phyloP scores from a whole-genome alignment of 306 rosid species.

The Chamaecrista fasciculata region DNA sequence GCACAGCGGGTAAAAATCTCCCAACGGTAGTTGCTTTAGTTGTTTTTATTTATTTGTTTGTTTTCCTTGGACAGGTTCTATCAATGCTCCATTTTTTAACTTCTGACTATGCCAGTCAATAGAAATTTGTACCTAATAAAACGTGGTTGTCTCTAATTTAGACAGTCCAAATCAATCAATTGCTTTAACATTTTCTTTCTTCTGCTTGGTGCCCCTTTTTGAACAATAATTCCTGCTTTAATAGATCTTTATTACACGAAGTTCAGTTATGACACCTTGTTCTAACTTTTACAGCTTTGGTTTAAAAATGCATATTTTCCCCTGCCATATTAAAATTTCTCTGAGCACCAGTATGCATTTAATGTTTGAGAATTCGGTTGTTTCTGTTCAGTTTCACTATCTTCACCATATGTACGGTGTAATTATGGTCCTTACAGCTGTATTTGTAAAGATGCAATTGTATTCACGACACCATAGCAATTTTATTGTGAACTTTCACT shows the following conservation, averaged over 20 bases:
- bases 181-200: background rate
- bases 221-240: background rate
- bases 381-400: no score
- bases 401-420: constrained; percentile 1
- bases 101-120: background rate
- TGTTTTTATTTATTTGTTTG: background rate
- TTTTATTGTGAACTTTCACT: constrained; percentile 1
- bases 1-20: constrained; percentile 71
- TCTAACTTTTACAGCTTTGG: background rate
- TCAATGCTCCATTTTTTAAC: background rate
- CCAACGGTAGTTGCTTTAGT: constrained; percentile 28
- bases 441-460: background rate
- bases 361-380: background rate
- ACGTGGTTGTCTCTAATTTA: background rate
- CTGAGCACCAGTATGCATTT: background rate
- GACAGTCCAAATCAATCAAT: background rate
- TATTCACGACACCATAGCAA: background rate
- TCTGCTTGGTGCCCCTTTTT: background rate
- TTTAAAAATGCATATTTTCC: background rate
- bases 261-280: background rate
- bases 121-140: background rate
- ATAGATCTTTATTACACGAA: background rate
- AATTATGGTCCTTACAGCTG: background rate
- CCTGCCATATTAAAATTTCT: background rate
- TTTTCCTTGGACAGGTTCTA: background rate